A percentile compares a stretch with the other conserved stretches of the same genome.
Conservation (phyloP, 352 stramenopile genomes). For the Pythium pyrilobum region DNA sequence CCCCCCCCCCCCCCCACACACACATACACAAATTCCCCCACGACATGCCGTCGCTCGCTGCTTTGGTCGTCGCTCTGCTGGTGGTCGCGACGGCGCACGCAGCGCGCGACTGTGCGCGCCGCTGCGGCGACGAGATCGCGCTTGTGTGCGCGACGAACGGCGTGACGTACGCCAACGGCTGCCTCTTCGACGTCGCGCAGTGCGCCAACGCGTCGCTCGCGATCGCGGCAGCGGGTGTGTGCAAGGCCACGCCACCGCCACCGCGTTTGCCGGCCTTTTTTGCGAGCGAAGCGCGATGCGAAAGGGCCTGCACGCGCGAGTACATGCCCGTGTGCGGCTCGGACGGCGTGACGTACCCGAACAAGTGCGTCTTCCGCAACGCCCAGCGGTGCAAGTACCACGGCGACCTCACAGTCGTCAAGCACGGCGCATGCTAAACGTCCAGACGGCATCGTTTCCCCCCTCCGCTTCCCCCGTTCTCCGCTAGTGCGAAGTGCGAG, state of each 20-base stretch:
- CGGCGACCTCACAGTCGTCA: slow-evolving; percentile 10
- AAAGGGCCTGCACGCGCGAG: slow-evolving; percentile 13
- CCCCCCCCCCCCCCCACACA: too few species aligned
- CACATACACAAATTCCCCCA: too few species aligned
- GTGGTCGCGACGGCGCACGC: too few species aligned
- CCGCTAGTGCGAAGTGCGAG: too few species aligned
- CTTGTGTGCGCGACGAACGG: background rate
- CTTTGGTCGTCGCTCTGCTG: too few species aligned
- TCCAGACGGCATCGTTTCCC: too few species aligned
- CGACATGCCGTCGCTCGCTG: too few species aligned
- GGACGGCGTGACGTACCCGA: slow-evolving; percentile 24
- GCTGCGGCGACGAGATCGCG: slow-evolving; percentile 1
- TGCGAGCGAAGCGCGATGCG: background rate
- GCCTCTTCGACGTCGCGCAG: background rate
- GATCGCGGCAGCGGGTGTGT: background rate
- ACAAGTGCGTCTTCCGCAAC: slow-evolving; percentile 22
- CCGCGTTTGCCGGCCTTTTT: background rate
- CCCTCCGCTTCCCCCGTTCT: too few species aligned
- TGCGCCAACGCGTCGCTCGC: background rate
- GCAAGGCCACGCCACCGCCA: background rate
- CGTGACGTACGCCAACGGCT: slow-evolving; percentile 1
- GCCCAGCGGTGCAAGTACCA: slow-evolving; percentile 16
- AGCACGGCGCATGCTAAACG: background rate
- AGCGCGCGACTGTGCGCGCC: too few species aligned
- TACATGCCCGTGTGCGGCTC: slow-evolving; percentile 30